Evolutionary conservation across 345 rosid species (phyloP).

Genomic region (Lumnitzera littorea): DNA sequence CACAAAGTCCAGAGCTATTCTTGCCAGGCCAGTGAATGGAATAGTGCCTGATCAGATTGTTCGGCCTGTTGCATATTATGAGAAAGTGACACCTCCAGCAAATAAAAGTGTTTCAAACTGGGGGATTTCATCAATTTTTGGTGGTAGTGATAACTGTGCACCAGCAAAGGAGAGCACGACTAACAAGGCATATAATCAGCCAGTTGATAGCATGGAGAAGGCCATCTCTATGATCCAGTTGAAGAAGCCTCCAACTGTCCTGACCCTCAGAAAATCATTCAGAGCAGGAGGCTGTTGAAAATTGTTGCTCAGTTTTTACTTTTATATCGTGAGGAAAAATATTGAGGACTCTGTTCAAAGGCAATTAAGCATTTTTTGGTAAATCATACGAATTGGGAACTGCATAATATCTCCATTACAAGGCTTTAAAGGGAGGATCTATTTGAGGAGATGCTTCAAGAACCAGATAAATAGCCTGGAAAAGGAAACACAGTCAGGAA

Average conservation of each 20-base stretch:
- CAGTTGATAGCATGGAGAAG: conserved; percentile 45
- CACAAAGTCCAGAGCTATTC: conserved; percentile 61
- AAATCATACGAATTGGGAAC: conserved; percentile 88
- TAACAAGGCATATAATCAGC: conserved; percentile 44
- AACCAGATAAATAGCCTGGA: conserved; percentile 78
- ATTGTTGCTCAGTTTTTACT: conserved; percentile 78
- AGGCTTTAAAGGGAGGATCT: conserved; percentile 96
- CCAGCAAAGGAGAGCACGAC: conserved; percentile 50
- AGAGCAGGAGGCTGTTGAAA: conserved; percentile 79
- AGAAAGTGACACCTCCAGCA: conserved; percentile 57
- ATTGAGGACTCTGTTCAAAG: conserved; percentile 85
- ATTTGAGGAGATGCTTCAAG: conserved; percentile 98
- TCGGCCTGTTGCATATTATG: conserved; percentile 48
- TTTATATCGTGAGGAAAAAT: conserved; percentile 91
- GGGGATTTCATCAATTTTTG: conserved; percentile 90
- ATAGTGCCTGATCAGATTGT: conserved; percentile 76
- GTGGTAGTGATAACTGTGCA: conserved; percentile 55
- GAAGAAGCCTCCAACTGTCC: conserved; percentile 84
- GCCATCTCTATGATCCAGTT: conserved; percentile 67
- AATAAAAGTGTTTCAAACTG: conserved; percentile 55
- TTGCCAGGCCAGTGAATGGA: conserved; percentile 87
- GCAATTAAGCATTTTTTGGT: conserved; percentile 98
- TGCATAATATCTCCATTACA: conserved; percentile 87
- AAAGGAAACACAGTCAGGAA: conserved; percentile 82
- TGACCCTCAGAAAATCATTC: conserved; percentile 82